These are phyloP conservation scores for Aspergillus sp. DNA, from an alignment of 2,329 filamentous ascomycete species.

Conservation along the genomic window DNA sequence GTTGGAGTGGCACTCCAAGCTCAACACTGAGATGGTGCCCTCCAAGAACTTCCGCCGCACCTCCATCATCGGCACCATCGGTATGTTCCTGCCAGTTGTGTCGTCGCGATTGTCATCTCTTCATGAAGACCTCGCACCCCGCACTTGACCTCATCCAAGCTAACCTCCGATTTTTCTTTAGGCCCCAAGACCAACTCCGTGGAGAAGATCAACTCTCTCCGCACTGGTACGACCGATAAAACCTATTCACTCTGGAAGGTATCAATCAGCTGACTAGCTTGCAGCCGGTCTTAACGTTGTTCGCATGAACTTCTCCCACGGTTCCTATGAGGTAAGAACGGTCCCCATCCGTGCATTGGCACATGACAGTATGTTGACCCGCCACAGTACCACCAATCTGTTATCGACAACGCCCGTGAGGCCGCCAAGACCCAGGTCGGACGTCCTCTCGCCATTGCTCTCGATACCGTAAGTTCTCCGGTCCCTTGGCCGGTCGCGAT, in stretches of 20 bases:
- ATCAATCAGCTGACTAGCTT: constrained; percentile 21
- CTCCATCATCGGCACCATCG: constrained; percentile 98
- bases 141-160: constrained; percentile 11
- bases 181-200: constrained; percentile 98
- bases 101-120: not conserved
- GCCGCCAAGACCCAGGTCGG: constrained; percentile 77
- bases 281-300: constrained; percentile 90
- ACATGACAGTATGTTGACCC: not conserved
- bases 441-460: constrained; percentile 91
- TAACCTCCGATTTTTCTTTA: constrained; percentile 34
- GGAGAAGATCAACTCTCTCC: constrained; percentile 93
- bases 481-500: not conserved
- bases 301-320: constrained; percentile 99
- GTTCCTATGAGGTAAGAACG: constrained; percentile 68
- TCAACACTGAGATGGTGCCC: constrained; percentile 87
- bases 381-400: constrained; percentile 85
- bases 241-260: not conserved
- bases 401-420: constrained; percentile 91
- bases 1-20: constrained; percentile 70
- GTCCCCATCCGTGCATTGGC: constrained; percentile 11
- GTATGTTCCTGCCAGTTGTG: constrained; percentile 44
- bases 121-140: not conserved
- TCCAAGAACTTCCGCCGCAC: constrained; percentile 91
- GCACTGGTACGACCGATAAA: constrained; percentile 54
- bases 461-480: constrained; percentile 68